Percentiles rank a stretch among this genome's conserved stretches.
These are phyloP conservation scores for Lecanicillium sp. DNA, from an alignment of 2,329 filamentous ascomycete species.

Conservation along the genomic window DNA sequence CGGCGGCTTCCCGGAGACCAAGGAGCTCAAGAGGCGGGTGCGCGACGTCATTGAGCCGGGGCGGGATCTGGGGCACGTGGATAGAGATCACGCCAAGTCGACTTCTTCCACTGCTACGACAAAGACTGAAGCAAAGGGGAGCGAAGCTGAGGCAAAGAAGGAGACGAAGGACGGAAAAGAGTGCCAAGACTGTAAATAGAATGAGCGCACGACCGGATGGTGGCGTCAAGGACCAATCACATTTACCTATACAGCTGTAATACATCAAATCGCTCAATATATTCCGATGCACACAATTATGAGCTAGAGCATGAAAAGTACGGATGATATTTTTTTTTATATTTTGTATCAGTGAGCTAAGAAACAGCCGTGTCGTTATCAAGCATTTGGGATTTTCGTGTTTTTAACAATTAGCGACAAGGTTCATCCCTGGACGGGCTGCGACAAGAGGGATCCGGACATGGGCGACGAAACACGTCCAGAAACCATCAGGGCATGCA, in stretches of 20 bases:
- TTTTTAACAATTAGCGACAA: slow-evolving; percentile 9
- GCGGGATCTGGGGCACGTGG: slow-evolving; percentile 76
- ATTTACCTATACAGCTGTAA: no score
- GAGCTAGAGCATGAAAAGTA: background rate
- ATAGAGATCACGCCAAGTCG: slow-evolving; percentile 40
- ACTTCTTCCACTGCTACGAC: background rate
- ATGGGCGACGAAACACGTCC: slow-evolving; percentile 11
- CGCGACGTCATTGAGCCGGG: slow-evolving; percentile 75
- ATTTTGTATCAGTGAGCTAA: slow-evolving; percentile 36
- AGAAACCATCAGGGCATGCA: background rate
- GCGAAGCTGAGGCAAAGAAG: slow-evolving; percentile 4
- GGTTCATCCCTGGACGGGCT: background rate
- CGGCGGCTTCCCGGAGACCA: slow-evolving; percentile 90
- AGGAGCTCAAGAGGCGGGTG: slow-evolving; percentile 79
- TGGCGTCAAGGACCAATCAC: no score
- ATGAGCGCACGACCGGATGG: background rate
- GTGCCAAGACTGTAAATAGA: slow-evolving; percentile 15
- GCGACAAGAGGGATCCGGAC: slow-evolving; percentile 6
- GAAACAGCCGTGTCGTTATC: slow-evolving; percentile 34
- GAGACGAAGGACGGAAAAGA: slow-evolving; percentile 7
- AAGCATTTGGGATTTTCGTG: slow-evolving; percentile 22
- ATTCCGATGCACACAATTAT: no score
- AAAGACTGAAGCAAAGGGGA: background rate
- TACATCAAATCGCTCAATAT: no score
- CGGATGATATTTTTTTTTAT: slow-evolving; percentile 25